phyloP scores from a whole-genome alignment of 495 filamentous ascomycete genomes.

The Penicillium lagena region DNA sequence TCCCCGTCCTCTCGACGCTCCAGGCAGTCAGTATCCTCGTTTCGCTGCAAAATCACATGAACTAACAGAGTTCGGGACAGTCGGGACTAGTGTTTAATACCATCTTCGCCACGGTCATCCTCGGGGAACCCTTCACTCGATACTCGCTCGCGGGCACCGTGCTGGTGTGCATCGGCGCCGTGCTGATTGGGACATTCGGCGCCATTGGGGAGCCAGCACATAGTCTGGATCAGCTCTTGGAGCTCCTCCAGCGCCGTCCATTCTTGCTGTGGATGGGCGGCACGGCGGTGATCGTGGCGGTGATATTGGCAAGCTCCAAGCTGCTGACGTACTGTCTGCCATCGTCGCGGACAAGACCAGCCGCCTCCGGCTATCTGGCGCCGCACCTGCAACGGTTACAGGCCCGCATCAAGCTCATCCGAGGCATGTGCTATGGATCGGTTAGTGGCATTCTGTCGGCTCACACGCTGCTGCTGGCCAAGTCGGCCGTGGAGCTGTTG shows the following conservation, averaged over 20 bases:
- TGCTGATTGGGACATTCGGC: conserved; percentile 89
- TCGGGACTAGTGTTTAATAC: conserved; percentile 98
- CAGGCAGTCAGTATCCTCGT: conserved; percentile 59
- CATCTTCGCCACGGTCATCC: conserved; percentile 87
- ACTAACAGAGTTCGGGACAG: conserved; percentile 14
- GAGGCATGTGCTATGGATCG: conserved; percentile 82
- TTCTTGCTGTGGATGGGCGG: conserved; percentile 92
- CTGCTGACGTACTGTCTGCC: conserved; percentile 46
- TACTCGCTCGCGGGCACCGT: conserved; percentile 85
- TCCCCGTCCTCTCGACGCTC: conserved; percentile 90
- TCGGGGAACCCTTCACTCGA: conserved; percentile 88
- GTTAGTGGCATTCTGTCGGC: conserved; percentile 92
- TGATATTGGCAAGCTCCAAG: conserved; percentile 57
- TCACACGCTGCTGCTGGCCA: conserved; percentile 87
- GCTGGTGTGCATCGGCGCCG: conserved; percentile 78
- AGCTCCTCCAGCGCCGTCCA: conserved; percentile 61
- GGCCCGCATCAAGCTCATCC: conserved; percentile 63
- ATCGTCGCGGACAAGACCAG: conserved; percentile 26
- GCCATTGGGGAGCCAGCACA: conserved; percentile 95
- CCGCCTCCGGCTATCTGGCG: conserved; percentile 33
- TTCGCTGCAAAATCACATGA: neutral
- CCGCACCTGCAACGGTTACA: conserved; percentile 25
- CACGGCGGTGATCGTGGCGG: conserved; percentile 63
- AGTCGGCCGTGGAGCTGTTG: conserved; percentile 94
- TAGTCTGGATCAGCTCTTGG: conserved; percentile 72